These are phyloP conservation scores for Cryptococcus amylolentus DNA, from an alignment of 1,284 basidiomycete species.

Conservation along the genomic window DNA sequence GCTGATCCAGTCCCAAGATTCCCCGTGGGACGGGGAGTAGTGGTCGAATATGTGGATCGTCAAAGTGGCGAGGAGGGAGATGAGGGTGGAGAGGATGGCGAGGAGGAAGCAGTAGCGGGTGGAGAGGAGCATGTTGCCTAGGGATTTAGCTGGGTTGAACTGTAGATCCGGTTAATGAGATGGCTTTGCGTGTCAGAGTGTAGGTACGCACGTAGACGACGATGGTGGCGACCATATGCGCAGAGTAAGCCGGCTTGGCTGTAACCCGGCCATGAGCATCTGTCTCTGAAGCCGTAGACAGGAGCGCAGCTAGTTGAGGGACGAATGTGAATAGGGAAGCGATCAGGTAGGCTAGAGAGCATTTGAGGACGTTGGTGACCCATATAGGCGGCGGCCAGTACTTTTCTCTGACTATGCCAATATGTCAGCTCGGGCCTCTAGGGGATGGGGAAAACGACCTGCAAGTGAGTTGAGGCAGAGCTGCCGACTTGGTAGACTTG, in stretches of 20 bases:
- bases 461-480: background rate
- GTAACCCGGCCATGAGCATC: constrained; percentile 50
- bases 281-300: constrained; percentile 51
- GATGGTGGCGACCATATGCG: constrained; percentile 87
- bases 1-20: constrained; percentile 40
- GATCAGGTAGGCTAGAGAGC: constrained; percentile 82
- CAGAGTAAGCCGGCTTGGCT: constrained; percentile 64
- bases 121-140: constrained; percentile 77
- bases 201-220: constrained; percentile 53
- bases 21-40: constrained; percentile 40
- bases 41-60: constrained; percentile 73
- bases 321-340: constrained; percentile 91
- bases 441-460: background rate
- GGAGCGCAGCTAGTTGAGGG: constrained; percentile 51
- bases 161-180: too few relatives aligned
- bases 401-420: background rate
- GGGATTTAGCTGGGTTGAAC: constrained; percentile 63
- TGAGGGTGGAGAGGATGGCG: constrained; percentile 72
- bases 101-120: constrained; percentile 45
- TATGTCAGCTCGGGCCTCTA: background rate
- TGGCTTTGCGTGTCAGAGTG: too few relatives aligned
- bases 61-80: constrained; percentile 76
- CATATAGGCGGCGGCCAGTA: constrained; percentile 31
- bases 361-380: constrained; percentile 66
- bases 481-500: background rate